These are phyloP conservation scores for Scheffersomyces titani DNA, from an alignment of 1,139 yeast genomes.

Conservation along the genomic window DNA sequence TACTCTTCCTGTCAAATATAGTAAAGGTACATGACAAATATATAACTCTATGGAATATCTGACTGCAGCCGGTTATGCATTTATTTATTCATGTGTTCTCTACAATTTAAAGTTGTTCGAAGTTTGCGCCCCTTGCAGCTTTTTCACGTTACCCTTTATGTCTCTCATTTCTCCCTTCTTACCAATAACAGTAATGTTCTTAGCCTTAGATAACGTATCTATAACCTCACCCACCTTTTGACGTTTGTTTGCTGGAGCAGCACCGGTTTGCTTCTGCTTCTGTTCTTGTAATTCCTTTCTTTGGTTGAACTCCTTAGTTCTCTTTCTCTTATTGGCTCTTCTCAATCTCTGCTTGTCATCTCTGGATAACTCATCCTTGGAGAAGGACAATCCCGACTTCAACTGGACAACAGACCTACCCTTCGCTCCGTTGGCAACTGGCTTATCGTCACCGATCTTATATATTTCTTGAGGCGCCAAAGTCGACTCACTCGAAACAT, in stretches of 20 bases:
- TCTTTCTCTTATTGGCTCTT: conserved; percentile 83
- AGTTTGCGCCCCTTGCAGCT: conserved; percentile 20
- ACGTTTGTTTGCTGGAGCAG: conserved; percentile 41
- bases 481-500: conserved; percentile 70
- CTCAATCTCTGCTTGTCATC: conserved; percentile 88
- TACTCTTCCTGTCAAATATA: neutral
- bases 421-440: conserved; percentile 41
- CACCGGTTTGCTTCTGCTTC: conserved; percentile 21
- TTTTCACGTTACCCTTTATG: conserved; percentile 66
- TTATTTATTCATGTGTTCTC: neutral
- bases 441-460: conserved; percentile 53
- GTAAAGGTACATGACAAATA: neutral
- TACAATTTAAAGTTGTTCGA: conserved; percentile 21
- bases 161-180: conserved; percentile 77
- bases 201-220: conserved; percentile 71
- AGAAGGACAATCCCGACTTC: conserved; percentile 78
- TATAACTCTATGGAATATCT: neutral
- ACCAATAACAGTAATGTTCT: conserved; percentile 78
- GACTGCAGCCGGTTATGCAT: neutral
- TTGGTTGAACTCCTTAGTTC: conserved; percentile 54
- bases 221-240: conserved; percentile 64
- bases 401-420: conserved; percentile 62
- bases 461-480: conserved; percentile 97
- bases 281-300: conserved; percentile 28
- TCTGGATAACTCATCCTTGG: conserved; percentile 80